Percentiles rank a stretch among this genome's conserved stretches.
Conservation (phyloP, 805 yeast genomes). For the Sugiyamaella marilandica region DNA sequence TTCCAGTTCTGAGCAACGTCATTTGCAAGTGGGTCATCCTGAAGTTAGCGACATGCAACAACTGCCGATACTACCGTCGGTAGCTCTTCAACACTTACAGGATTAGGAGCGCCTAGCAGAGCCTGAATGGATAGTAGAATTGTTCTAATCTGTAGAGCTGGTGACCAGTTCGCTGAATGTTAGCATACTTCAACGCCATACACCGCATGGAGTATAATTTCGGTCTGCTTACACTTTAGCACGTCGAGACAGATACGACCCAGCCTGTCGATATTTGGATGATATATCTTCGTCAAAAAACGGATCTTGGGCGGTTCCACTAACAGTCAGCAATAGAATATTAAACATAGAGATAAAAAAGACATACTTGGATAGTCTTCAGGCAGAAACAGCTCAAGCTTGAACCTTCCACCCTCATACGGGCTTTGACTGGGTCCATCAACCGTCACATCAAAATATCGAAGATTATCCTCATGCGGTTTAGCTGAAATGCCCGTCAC, state of each 20-base stretch:
- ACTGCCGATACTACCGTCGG: too few species aligned
- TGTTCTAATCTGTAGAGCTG: slow-evolving; percentile 93
- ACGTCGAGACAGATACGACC: slow-evolving; percentile 97
- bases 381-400: slow-evolving; percentile 82
- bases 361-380: slow-evolving; percentile 83
- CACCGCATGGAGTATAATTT: background rate
- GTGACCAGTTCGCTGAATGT: slow-evolving; percentile 79
- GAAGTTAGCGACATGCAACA: background rate
- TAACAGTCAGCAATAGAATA: slow-evolving; percentile 9
- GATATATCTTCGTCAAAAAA: slow-evolving; percentile 89
- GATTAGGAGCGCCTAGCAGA: slow-evolving; percentile 90
- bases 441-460: slow-evolving; percentile 87
- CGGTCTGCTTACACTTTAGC: slow-evolving; percentile 49
- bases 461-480: slow-evolving; percentile 90
- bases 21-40: slow-evolving; percentile 92
- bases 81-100: slow-evolving; percentile 32
- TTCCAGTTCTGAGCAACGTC: slow-evolving; percentile 98
- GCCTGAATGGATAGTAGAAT: slow-evolving; percentile 90
- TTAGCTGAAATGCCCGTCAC: slow-evolving; percentile 92
- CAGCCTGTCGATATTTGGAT: slow-evolving; percentile 91
- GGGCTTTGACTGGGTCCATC: slow-evolving; percentile 92
- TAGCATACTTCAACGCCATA: background rate
- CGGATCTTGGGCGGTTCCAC: slow-evolving; percentile 96
- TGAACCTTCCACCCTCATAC: slow-evolving; percentile 72
- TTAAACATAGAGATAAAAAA: background rate